phyloP scores from a whole-genome alignment of 805 yeast genomes.

The Metschnikowia reukaufii region DNA sequence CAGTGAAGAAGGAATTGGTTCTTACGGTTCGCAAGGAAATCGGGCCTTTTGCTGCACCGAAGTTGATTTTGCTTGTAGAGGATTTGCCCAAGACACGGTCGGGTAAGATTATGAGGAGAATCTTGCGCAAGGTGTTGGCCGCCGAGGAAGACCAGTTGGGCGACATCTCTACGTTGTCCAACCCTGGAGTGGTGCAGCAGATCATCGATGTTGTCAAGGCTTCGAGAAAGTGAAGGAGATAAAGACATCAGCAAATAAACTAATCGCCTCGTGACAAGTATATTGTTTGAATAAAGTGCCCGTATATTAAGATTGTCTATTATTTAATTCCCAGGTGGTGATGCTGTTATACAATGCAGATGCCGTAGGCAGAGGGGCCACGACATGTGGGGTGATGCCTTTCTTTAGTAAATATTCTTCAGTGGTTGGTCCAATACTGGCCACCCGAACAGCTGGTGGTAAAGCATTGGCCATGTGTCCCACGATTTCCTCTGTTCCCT shows the following conservation, averaged over 20 bases:
- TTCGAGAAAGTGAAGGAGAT: constrained; percentile 16
- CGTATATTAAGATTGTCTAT: constrained; percentile 1
- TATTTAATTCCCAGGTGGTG: constrained; percentile 7
- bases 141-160: constrained; percentile 94
- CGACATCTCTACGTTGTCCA: constrained; percentile 84
- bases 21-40: constrained; percentile 88
- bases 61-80: constrained; percentile 74
- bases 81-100: constrained; percentile 98
- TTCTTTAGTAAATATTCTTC: constrained; percentile 54
- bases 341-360: constrained; percentile 48
- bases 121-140: constrained; percentile 86
- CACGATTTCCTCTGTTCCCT: constrained; percentile 72
- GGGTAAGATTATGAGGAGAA: constrained; percentile 98
- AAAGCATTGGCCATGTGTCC: constrained; percentile 28
- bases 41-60: constrained; percentile 96
- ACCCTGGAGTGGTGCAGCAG: constrained; percentile 79
- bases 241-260: background rate
- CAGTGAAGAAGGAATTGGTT: constrained; percentile 69
- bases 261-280: too few relatives aligned
- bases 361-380: constrained; percentile 75
- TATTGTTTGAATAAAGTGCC: background rate
- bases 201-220: constrained; percentile 66
- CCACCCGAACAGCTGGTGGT: constrained; percentile 45
- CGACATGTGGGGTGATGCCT: constrained; percentile 59
- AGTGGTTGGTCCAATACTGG: constrained; percentile 94